Percentiles rank a stretch among this genome's conserved stretches.
Evolutionary conservation across 805 yeast genomes (phyloP).

Genomic region (Tetrapisispora pingtungensis): DNA sequence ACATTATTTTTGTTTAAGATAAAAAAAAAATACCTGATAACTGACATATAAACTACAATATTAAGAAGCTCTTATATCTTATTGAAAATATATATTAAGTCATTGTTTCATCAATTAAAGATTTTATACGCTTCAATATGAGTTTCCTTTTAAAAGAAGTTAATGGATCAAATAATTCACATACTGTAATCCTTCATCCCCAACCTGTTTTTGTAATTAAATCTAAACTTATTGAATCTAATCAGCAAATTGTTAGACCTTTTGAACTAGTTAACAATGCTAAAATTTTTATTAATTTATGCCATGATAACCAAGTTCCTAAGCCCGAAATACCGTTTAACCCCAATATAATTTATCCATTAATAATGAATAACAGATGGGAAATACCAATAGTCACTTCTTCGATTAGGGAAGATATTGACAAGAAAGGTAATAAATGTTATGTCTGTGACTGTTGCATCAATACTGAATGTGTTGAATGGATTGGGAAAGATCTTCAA

Average conservation of each 20-base stretch:
- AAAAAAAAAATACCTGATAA: too few relatives aligned
- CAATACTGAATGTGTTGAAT: slow-evolving; percentile 48
- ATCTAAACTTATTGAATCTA: slow-evolving; percentile 37
- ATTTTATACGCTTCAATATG: slow-evolving; percentile 3
- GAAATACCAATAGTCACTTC: slow-evolving; percentile 75
- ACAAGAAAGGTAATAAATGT: slow-evolving; percentile 60
- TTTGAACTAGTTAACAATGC: slow-evolving; percentile 16
- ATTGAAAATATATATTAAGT: too few relatives aligned
- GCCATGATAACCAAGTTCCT: slow-evolving; percentile 59
- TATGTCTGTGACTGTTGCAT: slow-evolving; percentile 74
- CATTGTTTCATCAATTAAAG: too few relatives aligned
- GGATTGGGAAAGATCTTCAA: slow-evolving; percentile 50
- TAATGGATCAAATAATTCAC: slow-evolving; percentile 2
- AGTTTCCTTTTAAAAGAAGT: slow-evolving; percentile 11
- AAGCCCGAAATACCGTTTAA: slow-evolving; percentile 45
- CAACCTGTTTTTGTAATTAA: slow-evolving; percentile 66
- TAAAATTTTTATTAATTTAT: slow-evolving; percentile 72
- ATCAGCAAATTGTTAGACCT: slow-evolving; percentile 15
- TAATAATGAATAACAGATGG: slow-evolving; percentile 67
- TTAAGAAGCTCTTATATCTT: too few relatives aligned
- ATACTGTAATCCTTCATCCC: slow-evolving; percentile 35
- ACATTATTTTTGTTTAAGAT: too few relatives aligned
- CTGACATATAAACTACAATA: too few relatives aligned
- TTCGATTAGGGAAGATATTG: slow-evolving; percentile 41
- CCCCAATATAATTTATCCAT: slow-evolving; percentile 48